phyloP scores from a whole-genome alignment of 139 green algal species.

The Eudorina sp. region DNA sequence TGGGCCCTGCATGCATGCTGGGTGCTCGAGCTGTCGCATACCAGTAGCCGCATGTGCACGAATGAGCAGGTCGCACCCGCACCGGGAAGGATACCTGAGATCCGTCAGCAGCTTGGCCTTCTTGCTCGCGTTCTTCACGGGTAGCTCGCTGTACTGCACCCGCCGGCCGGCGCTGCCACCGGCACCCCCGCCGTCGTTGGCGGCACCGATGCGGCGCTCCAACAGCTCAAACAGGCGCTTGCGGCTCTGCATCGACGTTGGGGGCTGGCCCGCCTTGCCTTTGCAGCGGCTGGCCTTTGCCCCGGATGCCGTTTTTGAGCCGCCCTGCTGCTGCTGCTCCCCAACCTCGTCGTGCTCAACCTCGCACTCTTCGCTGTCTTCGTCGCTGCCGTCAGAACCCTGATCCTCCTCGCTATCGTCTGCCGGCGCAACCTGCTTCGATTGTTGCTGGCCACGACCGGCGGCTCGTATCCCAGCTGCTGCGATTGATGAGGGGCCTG shows the following conservation, averaged over 20 bases:
- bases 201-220: slow-evolving; percentile 38
- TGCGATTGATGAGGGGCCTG: too few relatives aligned
- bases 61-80: too few relatives aligned
- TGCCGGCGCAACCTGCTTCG: too few relatives aligned
- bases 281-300: neutral
- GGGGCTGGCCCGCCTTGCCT: neutral
- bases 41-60: too few relatives aligned
- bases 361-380: neutral
- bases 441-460: too few relatives aligned
- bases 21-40: too few relatives aligned
- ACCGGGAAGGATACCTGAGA: slow-evolving; percentile 32
- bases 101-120: slow-evolving; percentile 21
- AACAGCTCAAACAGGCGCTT: slow-evolving; percentile 35
- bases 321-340: neutral
- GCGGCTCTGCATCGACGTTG: neutral
- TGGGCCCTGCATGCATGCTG: too few relatives aligned
- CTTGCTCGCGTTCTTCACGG: slow-evolving; percentile 36
- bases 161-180: neutral
- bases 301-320: neutral
- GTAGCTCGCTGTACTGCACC: slow-evolving; percentile 23
- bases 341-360: neutral
- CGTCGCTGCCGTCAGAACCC: neutral
- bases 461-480: too few relatives aligned
- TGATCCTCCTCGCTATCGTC: neutral
- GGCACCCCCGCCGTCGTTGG: too few relatives aligned